Evolutionary conservation across 371 early-diverging fungal species (phyloP).

Genomic region (Circinella minor): DNA sequence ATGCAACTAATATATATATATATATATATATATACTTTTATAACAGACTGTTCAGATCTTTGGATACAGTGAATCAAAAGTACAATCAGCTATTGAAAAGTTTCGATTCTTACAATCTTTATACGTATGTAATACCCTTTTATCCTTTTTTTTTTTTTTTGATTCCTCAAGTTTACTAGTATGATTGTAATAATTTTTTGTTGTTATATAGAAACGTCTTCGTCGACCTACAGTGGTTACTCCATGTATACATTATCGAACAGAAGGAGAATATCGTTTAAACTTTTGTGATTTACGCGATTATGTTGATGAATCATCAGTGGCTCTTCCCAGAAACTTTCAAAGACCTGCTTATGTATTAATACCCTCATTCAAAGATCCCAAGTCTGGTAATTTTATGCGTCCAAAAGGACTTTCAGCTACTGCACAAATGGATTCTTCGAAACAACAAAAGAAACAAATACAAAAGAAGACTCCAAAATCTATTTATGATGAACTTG

Average conservation of each 20-base stretch:
- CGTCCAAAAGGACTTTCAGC: background rate
- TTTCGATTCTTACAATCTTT: constrained; percentile 33
- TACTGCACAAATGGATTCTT: background rate
- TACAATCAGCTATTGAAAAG: constrained; percentile 32
- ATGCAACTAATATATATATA: no score
- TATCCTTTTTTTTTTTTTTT: background rate
- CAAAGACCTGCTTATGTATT: constrained; percentile 27
- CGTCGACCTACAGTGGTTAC: constrained; percentile 10
- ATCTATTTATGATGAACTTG: constrained; percentile 4
- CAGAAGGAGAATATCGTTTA: constrained; percentile 25
- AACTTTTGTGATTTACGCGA: constrained; percentile 30
- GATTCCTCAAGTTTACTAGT: background rate
- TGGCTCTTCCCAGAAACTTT: constrained; percentile 13
- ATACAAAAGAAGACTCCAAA: background rate
- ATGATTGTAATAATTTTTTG: background rate
- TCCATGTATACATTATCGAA: constrained; percentile 41
- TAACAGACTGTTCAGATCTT: constrained; percentile 31
- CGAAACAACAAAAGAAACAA: background rate
- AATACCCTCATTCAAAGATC: constrained; percentile 35
- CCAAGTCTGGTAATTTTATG: background rate
- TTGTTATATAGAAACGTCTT: constrained; percentile 26
- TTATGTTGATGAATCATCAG: constrained; percentile 25
- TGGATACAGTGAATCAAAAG: constrained; percentile 19
- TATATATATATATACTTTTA: no score
- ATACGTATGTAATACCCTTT: constrained; percentile 29